phyloP scores from a whole-genome alignment of 441 rosid species.

The Euphorbia schlechtendalii region DNA sequence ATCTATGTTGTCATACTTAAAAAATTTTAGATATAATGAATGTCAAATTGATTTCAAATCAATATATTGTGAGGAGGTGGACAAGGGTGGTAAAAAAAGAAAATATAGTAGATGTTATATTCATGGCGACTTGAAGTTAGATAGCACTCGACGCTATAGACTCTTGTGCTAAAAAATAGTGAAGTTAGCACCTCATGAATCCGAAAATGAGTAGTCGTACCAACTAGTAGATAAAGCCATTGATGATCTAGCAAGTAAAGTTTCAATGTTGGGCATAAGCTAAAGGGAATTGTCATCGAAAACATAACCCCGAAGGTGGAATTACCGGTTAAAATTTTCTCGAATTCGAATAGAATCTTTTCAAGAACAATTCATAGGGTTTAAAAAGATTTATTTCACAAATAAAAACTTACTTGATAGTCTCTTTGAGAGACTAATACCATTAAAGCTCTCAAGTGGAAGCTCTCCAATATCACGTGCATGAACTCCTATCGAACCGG shows the following conservation, averaged over 20 bases:
- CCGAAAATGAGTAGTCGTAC: background rate
- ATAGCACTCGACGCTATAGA: background rate
- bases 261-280: background rate
- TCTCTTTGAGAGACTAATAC: no score
- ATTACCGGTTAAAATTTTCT: no score
- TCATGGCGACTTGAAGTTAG: background rate
- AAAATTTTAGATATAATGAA: constrained; percentile 8
- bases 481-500: no score
- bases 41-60: background rate
- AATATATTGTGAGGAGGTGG: constrained; percentile 3
- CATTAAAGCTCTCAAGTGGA: no score
- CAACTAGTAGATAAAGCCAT: background rate
- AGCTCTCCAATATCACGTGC: no score
- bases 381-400: no score
- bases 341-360: no score
- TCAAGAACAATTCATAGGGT: no score
- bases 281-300: no score
- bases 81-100: constrained; percentile 3
- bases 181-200: constrained; percentile 8
- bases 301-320: no score
- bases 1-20: constrained; percentile 9
- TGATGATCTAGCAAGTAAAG: background rate
- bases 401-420: no score
- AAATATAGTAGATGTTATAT: background rate
- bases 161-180: constrained; percentile 1